Base-by-base conservation (phyloP, 768 basidiomycete species). In the Leccinum fibrillosum region DNA sequence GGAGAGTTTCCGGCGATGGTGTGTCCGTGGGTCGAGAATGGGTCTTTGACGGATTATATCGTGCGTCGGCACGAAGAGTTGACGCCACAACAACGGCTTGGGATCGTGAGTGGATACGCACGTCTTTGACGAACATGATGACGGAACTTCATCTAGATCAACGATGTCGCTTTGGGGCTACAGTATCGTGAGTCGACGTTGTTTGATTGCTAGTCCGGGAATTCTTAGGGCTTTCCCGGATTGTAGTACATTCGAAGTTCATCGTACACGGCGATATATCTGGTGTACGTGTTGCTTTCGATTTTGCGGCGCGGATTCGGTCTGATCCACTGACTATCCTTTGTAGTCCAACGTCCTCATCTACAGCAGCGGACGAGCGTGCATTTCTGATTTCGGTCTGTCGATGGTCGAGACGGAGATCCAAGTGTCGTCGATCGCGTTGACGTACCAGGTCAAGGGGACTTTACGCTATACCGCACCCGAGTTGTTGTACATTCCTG, bases 401-500 rank as follows among this genome's bases (percentile, higher is more conserved):
- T 82, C 80, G 2, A 74, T 67, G 23, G 67, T 81, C 52, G 60
- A 72, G 34, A 68, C 67, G 1, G 73, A 78, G 35, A 62, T 77
- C 28, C 64, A 73, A 42, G 68, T 69, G 5, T 68, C 69, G 17
- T 71, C 66, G 17, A 61, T 70, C 12, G 72, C 72, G 26, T 74
- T 76, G 75, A 52, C 61, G 1, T 69, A 59, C n/a, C 61, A 61
- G 52, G 34, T 37, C 7, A 67, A 54, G 42, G 80, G 79, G 3
- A 76, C 80, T n/a, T 69, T 82, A 19, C 75, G 80, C 2, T 82
- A 80, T 79, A 77, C 81, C 10, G 81, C 81, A 28, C 70, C 79
- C 0, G 68, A 76, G 30, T 62, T 82, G 0, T 74, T 78, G 54
- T n/a, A 28, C 1, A 32, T 62, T 13, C 23, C 37, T 1, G 32